These are phyloP conservation scores for Fonsecaea erecta DNA, from an alignment of 2,329 filamentous ascomycete species.

Conservation along the genomic window DNA sequence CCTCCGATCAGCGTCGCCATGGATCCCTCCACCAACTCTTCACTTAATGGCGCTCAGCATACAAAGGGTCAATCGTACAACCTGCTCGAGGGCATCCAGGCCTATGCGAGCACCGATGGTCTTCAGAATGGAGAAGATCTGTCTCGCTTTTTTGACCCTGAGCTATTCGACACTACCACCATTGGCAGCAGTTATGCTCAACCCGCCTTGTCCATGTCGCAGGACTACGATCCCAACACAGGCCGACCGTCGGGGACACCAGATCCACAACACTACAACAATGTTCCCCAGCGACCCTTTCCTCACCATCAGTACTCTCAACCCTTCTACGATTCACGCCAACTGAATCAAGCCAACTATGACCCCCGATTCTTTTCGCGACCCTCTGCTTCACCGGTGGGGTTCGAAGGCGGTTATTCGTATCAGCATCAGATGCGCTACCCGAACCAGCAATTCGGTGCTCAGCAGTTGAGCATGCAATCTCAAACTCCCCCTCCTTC, in stretches of 20 bases:
- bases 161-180: constrained; percentile 33
- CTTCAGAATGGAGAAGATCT: constrained; percentile 33
- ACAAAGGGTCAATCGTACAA: constrained; percentile 23
- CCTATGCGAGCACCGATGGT: constrained; percentile 17
- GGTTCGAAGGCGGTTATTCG: constrained; percentile 25
- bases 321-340: constrained; percentile 29
- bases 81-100: constrained; percentile 32
- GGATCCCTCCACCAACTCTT: constrained; percentile 27
- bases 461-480: constrained; percentile 29
- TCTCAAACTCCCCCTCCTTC: constrained; percentile 29
- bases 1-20: constrained; percentile 15
- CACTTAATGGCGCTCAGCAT: constrained; percentile 28
- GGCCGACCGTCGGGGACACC: constrained; percentile 33
- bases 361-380: constrained; percentile 32
- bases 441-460: constrained; percentile 26
- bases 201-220: constrained; percentile 27
- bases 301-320: constrained; percentile 31
- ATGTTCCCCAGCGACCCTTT: constrained; percentile 26
- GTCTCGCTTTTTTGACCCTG: constrained; percentile 34
- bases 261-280: constrained; percentile 33
- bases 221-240: constrained; percentile 31
- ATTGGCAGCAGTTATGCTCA: constrained; percentile 30
- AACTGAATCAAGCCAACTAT: constrained; percentile 28
- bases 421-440: constrained; percentile 32
- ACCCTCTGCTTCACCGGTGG: constrained; percentile 30